Evolutionary conservation across 345 rosid species (phyloP), one percentile per base, ranked within the genome.

Genomic region (Hibiscus syriacus): DNA sequence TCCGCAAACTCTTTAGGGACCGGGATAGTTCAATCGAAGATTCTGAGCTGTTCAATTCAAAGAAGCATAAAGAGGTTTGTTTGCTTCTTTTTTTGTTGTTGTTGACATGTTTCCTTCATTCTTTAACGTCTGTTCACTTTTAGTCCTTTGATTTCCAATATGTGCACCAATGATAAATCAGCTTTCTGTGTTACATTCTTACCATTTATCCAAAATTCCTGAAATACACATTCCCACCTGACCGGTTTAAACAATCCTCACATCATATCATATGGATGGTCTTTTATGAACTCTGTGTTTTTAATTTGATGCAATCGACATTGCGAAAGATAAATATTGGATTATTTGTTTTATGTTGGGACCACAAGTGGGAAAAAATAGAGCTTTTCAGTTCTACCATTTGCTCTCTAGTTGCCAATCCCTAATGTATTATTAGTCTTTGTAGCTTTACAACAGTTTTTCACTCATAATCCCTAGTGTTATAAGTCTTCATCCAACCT

Each of bases 1-100:
- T 95, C 77, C 96, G 97, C 70, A 95, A 95, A 80, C 81, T 95
- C 74, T 95, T 95, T 73, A 88, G 87, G 80, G 99, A 95, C 69
- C 90, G 97, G 46, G 98, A 92, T 70, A 90, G 90, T 56, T 92
- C 97, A 48, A 84, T 92, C 73, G 97, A 89, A 82, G 98, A 95
- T 73, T 92, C 96, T 0, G 98, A 92, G 80, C 78, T 95, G 68
- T 85, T 89, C 69, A 84, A 85, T 73, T 84, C 83, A 16, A 92
- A 90, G 80, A 95, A 87, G 80, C 85, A 78, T 43, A 85, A 82
- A 64, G 97, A 92, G 96, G 98, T 93, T 64, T 27, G 71, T 22
- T 14, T 12, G 13, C 45, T 23, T 62, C 3, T 39, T 62, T 41
- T n/a, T n/a, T n/a, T n/a, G n/a, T n/a, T n/a, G n/a, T n/a, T 61